Percentiles rank a stretch among this genome's conserved stretches.
phyloP scores from a whole-genome alignment of 148 eudicot species.

The Rhododendron simsii region DNA sequence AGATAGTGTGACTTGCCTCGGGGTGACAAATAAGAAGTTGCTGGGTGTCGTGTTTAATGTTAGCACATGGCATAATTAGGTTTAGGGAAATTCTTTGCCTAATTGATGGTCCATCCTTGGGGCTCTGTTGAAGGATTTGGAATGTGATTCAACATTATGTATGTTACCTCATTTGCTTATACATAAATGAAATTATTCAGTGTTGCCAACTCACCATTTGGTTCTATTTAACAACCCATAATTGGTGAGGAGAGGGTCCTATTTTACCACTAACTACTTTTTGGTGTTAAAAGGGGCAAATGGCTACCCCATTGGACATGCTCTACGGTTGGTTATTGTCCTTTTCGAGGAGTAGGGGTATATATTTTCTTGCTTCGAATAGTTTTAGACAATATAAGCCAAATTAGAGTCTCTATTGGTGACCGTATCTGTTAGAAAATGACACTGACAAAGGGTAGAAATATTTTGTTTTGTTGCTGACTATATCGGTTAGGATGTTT shows the following conservation, averaged over 20 bases:
- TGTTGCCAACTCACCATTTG: neutral
- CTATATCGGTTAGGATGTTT: neutral
- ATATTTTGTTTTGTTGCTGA: neutral
- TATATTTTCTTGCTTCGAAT: neutral
- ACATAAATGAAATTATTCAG: neutral
- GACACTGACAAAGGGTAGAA: neutral
- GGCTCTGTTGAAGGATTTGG: neutral
- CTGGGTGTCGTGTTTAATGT: neutral
- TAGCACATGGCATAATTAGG: neutral
- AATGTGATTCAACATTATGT: neutral
- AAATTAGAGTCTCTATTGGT: neutral
- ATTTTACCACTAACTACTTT: neutral
- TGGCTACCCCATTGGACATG: neutral
- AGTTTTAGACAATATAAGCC: neutral
- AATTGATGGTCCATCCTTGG: neutral
- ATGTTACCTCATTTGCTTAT: neutral
- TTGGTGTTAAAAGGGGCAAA: neutral
- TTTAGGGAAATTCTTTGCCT: neutral
- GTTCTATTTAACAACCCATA: neutral
- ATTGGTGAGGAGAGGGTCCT: neutral
- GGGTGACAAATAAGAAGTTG: neutral
- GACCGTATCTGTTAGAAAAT: neutral
- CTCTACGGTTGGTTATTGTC: neutral
- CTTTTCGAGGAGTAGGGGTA: neutral
- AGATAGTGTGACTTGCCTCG: neutral